Conservation (phyloP, 139 green algal species). For the Micromonas commoda region DNA sequence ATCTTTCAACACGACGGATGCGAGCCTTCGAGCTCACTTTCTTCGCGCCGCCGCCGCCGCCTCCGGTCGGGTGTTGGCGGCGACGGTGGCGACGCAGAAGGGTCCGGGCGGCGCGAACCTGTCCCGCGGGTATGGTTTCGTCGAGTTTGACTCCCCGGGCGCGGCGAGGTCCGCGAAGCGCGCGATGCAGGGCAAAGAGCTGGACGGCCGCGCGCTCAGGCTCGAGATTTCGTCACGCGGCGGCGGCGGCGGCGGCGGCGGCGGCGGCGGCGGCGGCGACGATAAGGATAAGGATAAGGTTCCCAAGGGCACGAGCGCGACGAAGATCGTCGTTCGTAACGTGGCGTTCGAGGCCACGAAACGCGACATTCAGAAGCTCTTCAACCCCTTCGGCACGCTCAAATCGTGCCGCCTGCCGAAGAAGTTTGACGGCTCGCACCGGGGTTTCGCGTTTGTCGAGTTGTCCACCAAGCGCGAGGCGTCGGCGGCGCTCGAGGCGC, state of each 20-base stretch:
- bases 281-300: slow-evolving; percentile 8
- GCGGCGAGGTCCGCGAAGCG: neutral
- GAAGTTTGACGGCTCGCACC: slow-evolving; percentile 94
- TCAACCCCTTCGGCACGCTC: slow-evolving; percentile 85
- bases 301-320: slow-evolving; percentile 23
- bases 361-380: slow-evolving; percentile 83
- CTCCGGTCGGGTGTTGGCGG: slow-evolving; percentile 29
- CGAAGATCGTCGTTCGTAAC: slow-evolving; percentile 94
- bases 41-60: slow-evolving; percentile 26
- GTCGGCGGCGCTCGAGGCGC: slow-evolving; percentile 51
- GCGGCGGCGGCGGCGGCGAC: neutral
- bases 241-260: neutral
- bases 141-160: slow-evolving; percentile 8
- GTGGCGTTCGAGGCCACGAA: slow-evolving; percentile 93
- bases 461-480: slow-evolving; percentile 49
- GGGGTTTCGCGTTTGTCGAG: slow-evolving; percentile 55
- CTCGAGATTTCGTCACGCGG: slow-evolving; percentile 3
- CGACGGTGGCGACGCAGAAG: slow-evolving; percentile 46
- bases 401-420: slow-evolving; percentile 88
- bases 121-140: slow-evolving; percentile 79
- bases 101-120: slow-evolving; percentile 51
- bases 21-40: slow-evolving; percentile 66
- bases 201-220: neutral
- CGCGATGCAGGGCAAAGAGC: neutral
- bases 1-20: slow-evolving; percentile 72